Evolutionary conservation across 352 stramenopile genomes (phyloP).

Genomic region (Achlya hypogyna): DNA sequence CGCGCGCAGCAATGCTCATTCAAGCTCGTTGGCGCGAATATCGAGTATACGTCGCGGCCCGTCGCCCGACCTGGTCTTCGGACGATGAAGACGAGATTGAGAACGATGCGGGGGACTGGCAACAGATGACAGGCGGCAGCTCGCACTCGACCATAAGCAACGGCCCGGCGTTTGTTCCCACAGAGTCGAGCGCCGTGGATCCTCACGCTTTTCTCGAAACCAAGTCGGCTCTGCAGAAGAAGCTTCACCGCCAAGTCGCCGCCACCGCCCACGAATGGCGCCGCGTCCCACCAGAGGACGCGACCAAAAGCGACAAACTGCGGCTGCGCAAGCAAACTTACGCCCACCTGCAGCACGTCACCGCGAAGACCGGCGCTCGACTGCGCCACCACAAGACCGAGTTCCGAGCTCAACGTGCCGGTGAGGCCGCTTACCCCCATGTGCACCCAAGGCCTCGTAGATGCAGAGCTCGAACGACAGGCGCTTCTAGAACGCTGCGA

Average conservation of each 20-base stretch:
- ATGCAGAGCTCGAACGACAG: not conserved
- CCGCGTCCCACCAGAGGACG: not conserved
- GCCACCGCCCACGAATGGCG: not conserved
- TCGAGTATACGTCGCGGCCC: not conserved
- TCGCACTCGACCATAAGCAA: conserved; percentile 7
- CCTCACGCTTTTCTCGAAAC: not conserved
- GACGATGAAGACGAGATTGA: conserved; percentile 1
- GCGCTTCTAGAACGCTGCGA: not conserved
- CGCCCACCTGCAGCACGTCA: not conserved
- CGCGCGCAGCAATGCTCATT: conserved; percentile 31
- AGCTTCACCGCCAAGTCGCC: not conserved
- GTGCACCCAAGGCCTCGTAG: too few relatives aligned
- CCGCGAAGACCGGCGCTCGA: not conserved
- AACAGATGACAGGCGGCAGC: not conserved
- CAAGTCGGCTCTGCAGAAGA: not conserved
- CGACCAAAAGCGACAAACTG: not conserved
- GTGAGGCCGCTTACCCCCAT: too few relatives aligned
- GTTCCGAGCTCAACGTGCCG: not conserved
- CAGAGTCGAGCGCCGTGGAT: conserved; percentile 7
- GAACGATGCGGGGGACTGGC: conserved; percentile 10
- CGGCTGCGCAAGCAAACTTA: not conserved
- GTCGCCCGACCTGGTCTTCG: not conserved
- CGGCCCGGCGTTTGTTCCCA: conserved; percentile 20
- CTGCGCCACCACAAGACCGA: not conserved
- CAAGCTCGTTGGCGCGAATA: conserved; percentile 38